Conservation (phyloP, 495 filamentous ascomycete species). For the Aspergillus egyptiacus region DNA sequence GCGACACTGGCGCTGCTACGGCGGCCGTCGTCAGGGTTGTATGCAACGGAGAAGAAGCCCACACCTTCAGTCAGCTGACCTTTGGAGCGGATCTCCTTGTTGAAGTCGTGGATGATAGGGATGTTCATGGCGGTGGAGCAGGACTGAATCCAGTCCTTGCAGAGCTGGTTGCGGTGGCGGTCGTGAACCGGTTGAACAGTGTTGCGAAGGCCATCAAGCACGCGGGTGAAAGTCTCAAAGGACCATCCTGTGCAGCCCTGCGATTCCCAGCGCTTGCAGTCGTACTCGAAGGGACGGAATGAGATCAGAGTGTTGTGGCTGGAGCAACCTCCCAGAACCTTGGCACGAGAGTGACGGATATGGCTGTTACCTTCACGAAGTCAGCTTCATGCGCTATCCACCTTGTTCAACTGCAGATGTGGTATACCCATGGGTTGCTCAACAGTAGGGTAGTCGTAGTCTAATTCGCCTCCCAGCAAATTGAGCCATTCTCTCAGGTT, state of each 20-base stretch:
- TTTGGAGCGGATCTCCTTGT: slow-evolving; percentile 61
- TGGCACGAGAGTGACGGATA: slow-evolving; percentile 78
- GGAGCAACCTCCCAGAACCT: slow-evolving; percentile 80
- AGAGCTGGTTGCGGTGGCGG: slow-evolving; percentile 73
- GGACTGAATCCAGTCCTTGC: slow-evolving; percentile 73
- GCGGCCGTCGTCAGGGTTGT: slow-evolving; percentile 73
- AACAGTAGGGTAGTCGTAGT: slow-evolving; percentile 81
- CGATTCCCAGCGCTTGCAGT: slow-evolving; percentile 65
- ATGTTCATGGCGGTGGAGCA: slow-evolving; percentile 68
- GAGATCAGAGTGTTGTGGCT: slow-evolving; percentile 84
- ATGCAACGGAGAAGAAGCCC: slow-evolving; percentile 79
- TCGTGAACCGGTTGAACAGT: slow-evolving; percentile 73
- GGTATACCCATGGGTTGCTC: slow-evolving; percentile 70
- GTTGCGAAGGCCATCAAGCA: slow-evolving; percentile 70
- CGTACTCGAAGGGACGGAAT: slow-evolving; percentile 77
- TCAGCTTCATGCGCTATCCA: slow-evolving; percentile 1
- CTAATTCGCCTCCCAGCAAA: slow-evolving; percentile 71
- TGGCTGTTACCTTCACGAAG: slow-evolving; percentile 60
- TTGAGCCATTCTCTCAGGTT: slow-evolving; percentile 75
- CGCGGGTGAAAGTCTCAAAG: slow-evolving; percentile 69
- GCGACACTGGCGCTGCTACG: slow-evolving; percentile 77
- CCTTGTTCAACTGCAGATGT: not conserved
- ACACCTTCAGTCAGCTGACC: slow-evolving; percentile 66
- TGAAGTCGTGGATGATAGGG: slow-evolving; percentile 74
- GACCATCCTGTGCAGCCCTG: slow-evolving; percentile 72